These are phyloP conservation scores for Gigaspora rosea DNA, from an alignment of 192 early-diverging fungal genomes.

Conservation along the genomic window DNA sequence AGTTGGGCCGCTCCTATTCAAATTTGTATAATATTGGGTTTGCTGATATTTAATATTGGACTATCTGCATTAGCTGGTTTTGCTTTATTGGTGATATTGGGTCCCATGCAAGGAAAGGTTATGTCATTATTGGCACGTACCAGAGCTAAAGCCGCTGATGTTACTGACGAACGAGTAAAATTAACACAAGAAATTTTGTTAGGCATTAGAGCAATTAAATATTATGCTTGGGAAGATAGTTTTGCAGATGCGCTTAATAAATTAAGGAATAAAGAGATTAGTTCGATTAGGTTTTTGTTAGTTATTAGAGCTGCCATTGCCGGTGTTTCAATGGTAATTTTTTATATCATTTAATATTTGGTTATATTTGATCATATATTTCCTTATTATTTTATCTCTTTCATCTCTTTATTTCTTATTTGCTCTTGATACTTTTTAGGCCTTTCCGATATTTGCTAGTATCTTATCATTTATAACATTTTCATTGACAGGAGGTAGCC, in stretches of 20 bases:
- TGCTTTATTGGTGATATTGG: conserved; percentile 49
- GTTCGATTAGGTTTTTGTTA: conserved; percentile 49
- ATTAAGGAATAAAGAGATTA: conserved; percentile 61
- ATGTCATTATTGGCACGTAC: conserved; percentile 39
- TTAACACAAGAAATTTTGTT: conserved; percentile 67
- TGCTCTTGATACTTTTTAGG: too few relatives aligned
- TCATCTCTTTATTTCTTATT: too few relatives aligned
- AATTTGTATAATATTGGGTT: conserved; percentile 43
- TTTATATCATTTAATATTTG: too few relatives aligned
- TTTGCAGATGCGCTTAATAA: conserved; percentile 59
- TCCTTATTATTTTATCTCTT: too few relatives aligned
- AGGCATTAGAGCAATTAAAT: conserved; percentile 74
- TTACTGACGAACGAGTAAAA: conserved; percentile 77
- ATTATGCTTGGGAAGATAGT: conserved; percentile 71
- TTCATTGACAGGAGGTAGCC: conserved; percentile 38
- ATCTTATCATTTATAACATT: conserved; percentile 39
- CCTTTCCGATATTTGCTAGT: conserved; percentile 51
- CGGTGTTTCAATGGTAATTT: conserved; percentile 55
- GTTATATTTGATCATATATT: too few relatives aligned
- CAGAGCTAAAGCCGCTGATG: conserved; percentile 42
- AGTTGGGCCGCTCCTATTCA: conserved; percentile 50
- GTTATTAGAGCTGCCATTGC: conserved; percentile 55
- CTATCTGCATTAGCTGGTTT: conserved; percentile 67
- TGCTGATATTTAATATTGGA: conserved; percentile 55
- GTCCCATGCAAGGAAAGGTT: conserved; percentile 40